Percentiles rank a stretch among this genome's conserved stretches.
Conservation (phyloP, 1,284 basidiomycete species). For the Cerioporus squamosus region DNA sequence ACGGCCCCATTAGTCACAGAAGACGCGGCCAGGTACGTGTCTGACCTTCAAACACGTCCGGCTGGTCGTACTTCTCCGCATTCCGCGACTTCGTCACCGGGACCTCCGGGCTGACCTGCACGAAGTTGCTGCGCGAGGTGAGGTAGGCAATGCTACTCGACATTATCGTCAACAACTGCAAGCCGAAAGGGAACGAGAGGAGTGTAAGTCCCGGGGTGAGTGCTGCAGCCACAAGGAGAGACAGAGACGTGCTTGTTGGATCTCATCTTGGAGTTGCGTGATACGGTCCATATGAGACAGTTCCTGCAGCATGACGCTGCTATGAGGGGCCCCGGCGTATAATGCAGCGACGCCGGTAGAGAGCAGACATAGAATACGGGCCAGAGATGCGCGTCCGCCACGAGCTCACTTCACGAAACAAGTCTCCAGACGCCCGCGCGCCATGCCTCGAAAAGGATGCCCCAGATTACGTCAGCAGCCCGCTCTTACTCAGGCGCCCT, state of each 20-base stretch:
- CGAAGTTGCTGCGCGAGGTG: constrained; percentile 71
- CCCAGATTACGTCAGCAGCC: constrained; percentile 17
- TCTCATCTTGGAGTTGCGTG: constrained; percentile 87
- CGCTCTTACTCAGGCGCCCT: not conserved
- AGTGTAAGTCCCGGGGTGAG: not conserved
- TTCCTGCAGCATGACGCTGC: constrained; percentile 83
- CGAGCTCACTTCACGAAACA: constrained; percentile 1
- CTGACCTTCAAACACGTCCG: constrained; percentile 70
- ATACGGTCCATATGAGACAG: constrained; percentile 88
- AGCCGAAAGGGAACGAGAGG: too few relatives aligned
- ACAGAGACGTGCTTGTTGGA: constrained; percentile 65
- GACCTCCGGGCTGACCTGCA: constrained; percentile 72
- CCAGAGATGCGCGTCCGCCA: not conserved
- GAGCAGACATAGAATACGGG: constrained; percentile 15
- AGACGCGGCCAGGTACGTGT: constrained; percentile 10
- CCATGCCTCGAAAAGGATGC: not conserved
- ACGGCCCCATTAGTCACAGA: constrained; percentile 10
- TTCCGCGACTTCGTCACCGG: constrained; percentile 78
- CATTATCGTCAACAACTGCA: constrained; percentile 82
- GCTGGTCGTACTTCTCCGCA: constrained; percentile 68
- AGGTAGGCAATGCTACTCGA: constrained; percentile 77
- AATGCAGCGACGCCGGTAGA: constrained; percentile 2
- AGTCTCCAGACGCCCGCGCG: constrained; percentile 4
- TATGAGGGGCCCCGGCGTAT: constrained; percentile 12
- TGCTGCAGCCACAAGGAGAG: not conserved